Percentiles rank a stretch among this genome's conserved stretches.
These are phyloP conservation scores for Psilocybe cyanescens DNA, from an alignment of 768 basidiomycete genomes.

Conservation along the genomic window DNA sequence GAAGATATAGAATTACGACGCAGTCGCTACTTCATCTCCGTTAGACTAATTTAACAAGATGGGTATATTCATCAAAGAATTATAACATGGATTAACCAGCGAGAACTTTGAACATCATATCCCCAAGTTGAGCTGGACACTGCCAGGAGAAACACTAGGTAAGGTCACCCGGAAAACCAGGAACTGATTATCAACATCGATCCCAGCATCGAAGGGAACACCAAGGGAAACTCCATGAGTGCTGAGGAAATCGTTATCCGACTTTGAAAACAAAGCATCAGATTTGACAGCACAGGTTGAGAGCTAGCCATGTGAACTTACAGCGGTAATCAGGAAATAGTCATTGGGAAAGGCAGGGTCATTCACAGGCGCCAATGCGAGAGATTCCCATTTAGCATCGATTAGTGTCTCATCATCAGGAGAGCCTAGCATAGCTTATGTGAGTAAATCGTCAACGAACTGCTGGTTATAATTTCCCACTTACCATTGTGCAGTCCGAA, in stretches of 20 bases:
- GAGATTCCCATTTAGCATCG: constrained; percentile 69
- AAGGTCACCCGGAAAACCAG: constrained; percentile 62
- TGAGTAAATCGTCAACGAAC: neutral
- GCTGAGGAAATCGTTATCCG: constrained; percentile 67
- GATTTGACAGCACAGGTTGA: neutral
- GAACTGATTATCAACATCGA: constrained; percentile 62
- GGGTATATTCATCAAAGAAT: no score
- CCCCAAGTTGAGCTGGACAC: constrained; percentile 11
- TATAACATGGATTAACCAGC: neutral
- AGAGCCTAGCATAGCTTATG: constrained; percentile 34
- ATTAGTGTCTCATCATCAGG: constrained; percentile 57
- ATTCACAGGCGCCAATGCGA: constrained; percentile 57
- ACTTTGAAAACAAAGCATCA: constrained; percentile 27
- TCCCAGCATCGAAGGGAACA: constrained; percentile 50
- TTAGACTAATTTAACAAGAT: no score
- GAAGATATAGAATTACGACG: no score
- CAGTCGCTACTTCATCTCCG: no score
- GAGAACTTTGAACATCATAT: neutral
- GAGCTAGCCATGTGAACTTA: constrained; percentile 31
- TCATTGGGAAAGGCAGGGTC: constrained; percentile 61
- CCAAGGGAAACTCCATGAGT: constrained; percentile 52
- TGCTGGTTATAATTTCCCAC: constrained; percentile 5
- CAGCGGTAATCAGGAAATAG: constrained; percentile 68
- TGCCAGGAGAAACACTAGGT: constrained; percentile 33
- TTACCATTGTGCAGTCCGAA: constrained; percentile 69